Evolutionary conservation across 768 basidiomycete genomes (phyloP), one percentile per base, ranked within the genome.

Genomic region (Lactifluus volemus): DNA sequence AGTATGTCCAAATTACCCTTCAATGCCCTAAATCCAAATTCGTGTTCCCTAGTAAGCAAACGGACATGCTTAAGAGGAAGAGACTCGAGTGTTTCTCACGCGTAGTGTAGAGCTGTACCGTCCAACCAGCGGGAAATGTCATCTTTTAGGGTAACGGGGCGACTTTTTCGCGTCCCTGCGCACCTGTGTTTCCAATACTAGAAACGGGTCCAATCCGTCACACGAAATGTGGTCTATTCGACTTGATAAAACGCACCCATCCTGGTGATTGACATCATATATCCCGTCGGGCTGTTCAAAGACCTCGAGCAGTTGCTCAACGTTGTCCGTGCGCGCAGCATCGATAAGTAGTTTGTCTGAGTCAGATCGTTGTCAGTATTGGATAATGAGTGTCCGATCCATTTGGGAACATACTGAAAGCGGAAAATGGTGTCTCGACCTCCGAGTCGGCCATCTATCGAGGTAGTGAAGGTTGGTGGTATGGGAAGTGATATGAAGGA

Each of bases 121-220:
- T 19, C 19, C 49, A 25, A 50, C 41, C 7, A 7, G 36, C n/a
- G 12, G 36, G 21, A 30, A 3, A 51, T 36, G 39, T 15, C 11
- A 49, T 34, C 55, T 39, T 44, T 53, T 41, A 21, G 8, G 42
- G 51, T n/a, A 21, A 17, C 45, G 21, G 10, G 42, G 51, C 17
- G n/a, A 17, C 15, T 5, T 30, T 30, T 44, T 30, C 55, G 48
- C 39, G 17, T 11, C 21, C 49, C 59, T 9, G 74, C 81, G 63
- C 72, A 89, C 89, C 85, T 60, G 90, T 92, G 71, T 92, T 89
- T 55, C 91, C 91, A 67, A 91, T 70, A 17, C 74, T 78, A 25
- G 66, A 30, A 51, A 53, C 19, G 25, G 17, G 38, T 19, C 39
- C 21, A 10, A 9, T 61, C 15, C 57, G 50, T 15, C 34, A 32